Conservation (phyloP, 2,329 filamentous ascomycete species). For the Fusarium pilosicola region DNA sequence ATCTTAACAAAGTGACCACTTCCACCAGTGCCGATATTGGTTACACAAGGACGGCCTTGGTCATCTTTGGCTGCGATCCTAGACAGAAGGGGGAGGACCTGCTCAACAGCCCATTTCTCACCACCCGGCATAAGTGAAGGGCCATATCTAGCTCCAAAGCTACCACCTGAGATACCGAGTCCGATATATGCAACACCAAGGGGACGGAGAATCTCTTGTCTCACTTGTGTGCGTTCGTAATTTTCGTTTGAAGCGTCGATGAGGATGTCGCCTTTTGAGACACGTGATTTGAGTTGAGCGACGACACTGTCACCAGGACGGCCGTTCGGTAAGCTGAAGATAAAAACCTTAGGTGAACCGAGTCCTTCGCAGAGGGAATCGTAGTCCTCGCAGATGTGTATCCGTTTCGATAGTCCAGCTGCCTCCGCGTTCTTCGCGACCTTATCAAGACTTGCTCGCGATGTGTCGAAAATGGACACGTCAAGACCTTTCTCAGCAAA, state of each 20-base stretch:
- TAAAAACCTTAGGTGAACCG: constrained; percentile 23
- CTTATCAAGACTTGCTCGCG: constrained; percentile 3
- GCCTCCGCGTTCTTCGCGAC: constrained; percentile 4
- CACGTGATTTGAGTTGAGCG: constrained; percentile 47
- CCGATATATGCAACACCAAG: constrained; percentile 73
- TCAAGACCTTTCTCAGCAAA: constrained; percentile 15
- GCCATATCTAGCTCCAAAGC: constrained; percentile 72
- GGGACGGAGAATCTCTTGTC: constrained; percentile 65
- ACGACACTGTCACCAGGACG: constrained; percentile 15
- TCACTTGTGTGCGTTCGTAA: constrained; percentile 70
- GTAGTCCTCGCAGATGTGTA: constrained; percentile 22
- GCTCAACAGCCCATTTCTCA: constrained; percentile 64
- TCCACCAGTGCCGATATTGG: constrained; percentile 68
- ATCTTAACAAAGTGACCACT: constrained; percentile 80
- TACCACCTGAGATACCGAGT: constrained; percentile 75
- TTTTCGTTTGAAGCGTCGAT: constrained; percentile 76
- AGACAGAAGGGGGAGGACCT: constrained; percentile 69
- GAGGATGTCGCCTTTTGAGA: constrained; percentile 71
- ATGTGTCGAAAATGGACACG: constrained; percentile 5
- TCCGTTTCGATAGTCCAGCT: background rate
- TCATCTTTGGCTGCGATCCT: constrained; percentile 70
- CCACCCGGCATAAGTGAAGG: constrained; percentile 76
- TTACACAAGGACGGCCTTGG: constrained; percentile 68
- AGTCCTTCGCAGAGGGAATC: constrained; percentile 23
- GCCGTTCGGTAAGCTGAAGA: constrained; percentile 34